Base-by-base conservation (phyloP, 179 eudicot genomes). In the Sideroxylon spinosum region DNA sequence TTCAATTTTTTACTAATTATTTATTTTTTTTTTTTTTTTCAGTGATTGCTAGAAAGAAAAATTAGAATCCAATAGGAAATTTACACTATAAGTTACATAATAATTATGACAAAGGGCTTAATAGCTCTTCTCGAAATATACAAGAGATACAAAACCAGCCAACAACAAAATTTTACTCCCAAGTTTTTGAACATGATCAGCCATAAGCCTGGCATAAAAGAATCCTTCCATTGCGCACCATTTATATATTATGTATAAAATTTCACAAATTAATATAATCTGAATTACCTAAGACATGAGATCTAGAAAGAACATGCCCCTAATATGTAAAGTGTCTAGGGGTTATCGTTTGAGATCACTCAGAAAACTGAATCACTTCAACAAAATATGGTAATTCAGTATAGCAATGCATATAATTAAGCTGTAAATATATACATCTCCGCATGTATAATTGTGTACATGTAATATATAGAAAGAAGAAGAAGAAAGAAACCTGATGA, bases 401-500 rank as follows among this genome's bases (percentile, higher is more conserved):
- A 19, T 16, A 8, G 10, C 17, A 20, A 23, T 11, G 19, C 22
- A 28, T 55, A 29, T 22, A 56, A 9, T 9, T 52, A 52, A 3
- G 56, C 44, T 3, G 3, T 3, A 29, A 3, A 29, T 1, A 29
- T 29, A 29, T 3, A 29, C 37, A 29, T 29, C 37, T 37, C 3
- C 44, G 5, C 22, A 20, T 64, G n/a, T 17, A 48, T 53, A 53
- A 17, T n/a, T 20, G 37, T 19, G 57, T 14, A 9, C 10, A 7
- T 1, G 7, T 67, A 37, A 19, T 67, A 3, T 60, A 71, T n/a
- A 19, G 20, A 12, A 13, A 26, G 17, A 71, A 23, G 10, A 63
- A 29, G 26, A 28, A 67, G 4, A 19, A 69, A 32, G 64, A 73
- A 12, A 90, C 98, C 98, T 92, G 86, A 13, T 82, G 83, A 71